Evolutionary conservation across 495 filamentous ascomycete genomes (phyloP).

Genomic region (Oleoguttula mirabilis): DNA sequence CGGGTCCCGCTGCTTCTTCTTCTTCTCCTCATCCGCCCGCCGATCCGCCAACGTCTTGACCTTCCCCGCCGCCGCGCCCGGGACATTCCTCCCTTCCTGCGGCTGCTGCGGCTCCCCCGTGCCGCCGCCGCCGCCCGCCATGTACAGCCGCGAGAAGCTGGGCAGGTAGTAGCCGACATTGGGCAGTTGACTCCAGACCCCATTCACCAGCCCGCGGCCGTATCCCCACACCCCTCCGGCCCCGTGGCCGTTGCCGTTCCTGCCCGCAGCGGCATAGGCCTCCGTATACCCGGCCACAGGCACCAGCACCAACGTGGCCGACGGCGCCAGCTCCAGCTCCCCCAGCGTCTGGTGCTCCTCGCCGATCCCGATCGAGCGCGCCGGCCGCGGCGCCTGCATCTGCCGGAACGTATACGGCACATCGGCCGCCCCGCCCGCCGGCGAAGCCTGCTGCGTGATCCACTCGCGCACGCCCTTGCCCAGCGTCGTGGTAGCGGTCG

Average conservation of each 20-base stretch:
- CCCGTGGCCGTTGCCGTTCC: slow-evolving; percentile 12
- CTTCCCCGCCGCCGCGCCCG: slow-evolving; percentile 6
- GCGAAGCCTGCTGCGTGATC: slow-evolving; percentile 40
- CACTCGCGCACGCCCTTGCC: slow-evolving; percentile 56
- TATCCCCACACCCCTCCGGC: slow-evolving; percentile 28
- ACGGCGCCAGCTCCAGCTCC: slow-evolving; percentile 59
- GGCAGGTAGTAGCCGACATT: slow-evolving; percentile 6
- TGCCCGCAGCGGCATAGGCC: background rate
- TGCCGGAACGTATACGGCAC: slow-evolving; percentile 72
- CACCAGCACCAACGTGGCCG: slow-evolving; percentile 71
- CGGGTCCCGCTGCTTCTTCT: slow-evolving; percentile 33
- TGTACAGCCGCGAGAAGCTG: slow-evolving; percentile 24
- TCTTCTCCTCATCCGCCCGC: slow-evolving; percentile 15
- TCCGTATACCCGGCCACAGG: slow-evolving; percentile 49
- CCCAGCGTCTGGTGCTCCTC: slow-evolving; percentile 60
- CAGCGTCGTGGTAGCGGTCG: slow-evolving; percentile 47
- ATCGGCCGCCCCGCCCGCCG: slow-evolving; percentile 22
- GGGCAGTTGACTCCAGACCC: slow-evolving; percentile 29
- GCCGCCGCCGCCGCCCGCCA: slow-evolving; percentile 32
- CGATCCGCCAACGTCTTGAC: slow-evolving; percentile 51
- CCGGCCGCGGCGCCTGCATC: slow-evolving; percentile 67
- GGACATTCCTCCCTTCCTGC: slow-evolving; percentile 6
- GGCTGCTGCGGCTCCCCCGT: slow-evolving; percentile 8
- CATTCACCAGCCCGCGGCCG: slow-evolving; percentile 30
- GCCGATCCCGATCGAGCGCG: slow-evolving; percentile 52